These are phyloP conservation scores for Pyrenopolyporus hunteri DNA, from an alignment of 495 filamentous ascomycete genomes.

Conservation along the genomic window DNA sequence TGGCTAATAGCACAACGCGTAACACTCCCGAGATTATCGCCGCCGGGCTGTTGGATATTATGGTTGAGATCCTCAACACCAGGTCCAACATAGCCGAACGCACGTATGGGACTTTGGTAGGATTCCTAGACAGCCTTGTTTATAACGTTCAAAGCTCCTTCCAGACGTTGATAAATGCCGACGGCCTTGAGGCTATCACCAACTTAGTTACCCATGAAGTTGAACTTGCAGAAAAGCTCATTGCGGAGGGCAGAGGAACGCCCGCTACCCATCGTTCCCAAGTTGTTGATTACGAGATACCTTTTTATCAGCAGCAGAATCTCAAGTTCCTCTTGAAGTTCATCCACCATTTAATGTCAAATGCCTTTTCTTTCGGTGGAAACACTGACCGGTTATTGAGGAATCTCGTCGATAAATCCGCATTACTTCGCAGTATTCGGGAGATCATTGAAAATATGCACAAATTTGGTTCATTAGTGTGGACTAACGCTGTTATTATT, in stretches of 20 bases:
- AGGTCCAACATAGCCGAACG: slow-evolving; percentile 82
- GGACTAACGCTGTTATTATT: slow-evolving; percentile 90
- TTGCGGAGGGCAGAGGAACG: slow-evolving; percentile 72
- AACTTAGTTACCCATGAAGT: slow-evolving; percentile 84
- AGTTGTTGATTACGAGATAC: slow-evolving; percentile 88
- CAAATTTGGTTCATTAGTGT: slow-evolving; percentile 87
- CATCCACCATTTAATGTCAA: slow-evolving; percentile 91
- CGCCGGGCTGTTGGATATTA: slow-evolving; percentile 84
- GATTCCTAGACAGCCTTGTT: slow-evolving; percentile 84
- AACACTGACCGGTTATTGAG: slow-evolving; percentile 87
- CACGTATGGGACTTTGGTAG: slow-evolving; percentile 77
- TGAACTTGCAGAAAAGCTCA: slow-evolving; percentile 68
- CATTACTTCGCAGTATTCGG: slow-evolving; percentile 76
- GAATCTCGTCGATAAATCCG: slow-evolving; percentile 92
- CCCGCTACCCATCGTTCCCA: slow-evolving; percentile 77
- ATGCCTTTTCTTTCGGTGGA: slow-evolving; percentile 67
- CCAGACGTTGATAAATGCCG: slow-evolving; percentile 74
- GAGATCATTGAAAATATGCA: slow-evolving; percentile 78
- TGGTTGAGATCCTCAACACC: slow-evolving; percentile 87
- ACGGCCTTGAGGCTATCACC: slow-evolving; percentile 84
- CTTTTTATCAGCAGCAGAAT: slow-evolving; percentile 88
- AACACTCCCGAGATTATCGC: slow-evolving; percentile 70
- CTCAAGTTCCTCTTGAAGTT: slow-evolving; percentile 95
- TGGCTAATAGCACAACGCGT: slow-evolving; percentile 66
- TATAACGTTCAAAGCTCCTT: slow-evolving; percentile 83